These are phyloP conservation scores for Amanita molliuscula DNA, from an alignment of 768 basidiomycete genomes.

Conservation along the genomic window DNA sequence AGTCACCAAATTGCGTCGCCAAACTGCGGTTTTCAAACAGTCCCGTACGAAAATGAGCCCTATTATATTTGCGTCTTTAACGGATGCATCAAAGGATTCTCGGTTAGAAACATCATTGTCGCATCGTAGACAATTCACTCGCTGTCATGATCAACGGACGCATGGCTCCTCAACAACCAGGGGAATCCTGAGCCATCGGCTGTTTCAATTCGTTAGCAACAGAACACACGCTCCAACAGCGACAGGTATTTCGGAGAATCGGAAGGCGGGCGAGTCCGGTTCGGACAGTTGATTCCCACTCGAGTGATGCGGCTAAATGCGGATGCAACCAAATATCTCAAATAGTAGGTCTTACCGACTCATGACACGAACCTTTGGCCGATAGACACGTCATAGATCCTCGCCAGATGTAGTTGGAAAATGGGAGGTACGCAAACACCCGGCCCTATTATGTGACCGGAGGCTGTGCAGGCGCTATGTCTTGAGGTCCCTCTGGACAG, in stretches of 20 bases:
- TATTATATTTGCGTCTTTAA: background rate
- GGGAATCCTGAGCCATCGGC: background rate
- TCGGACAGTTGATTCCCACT: background rate
- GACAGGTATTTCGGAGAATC: background rate
- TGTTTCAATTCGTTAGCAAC: background rate
- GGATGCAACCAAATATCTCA: no score
- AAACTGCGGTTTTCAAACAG: background rate
- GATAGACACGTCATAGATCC: background rate
- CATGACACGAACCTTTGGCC: background rate
- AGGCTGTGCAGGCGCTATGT: background rate
- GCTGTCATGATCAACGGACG: background rate
- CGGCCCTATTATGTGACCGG: background rate
- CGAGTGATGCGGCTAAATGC: background rate
- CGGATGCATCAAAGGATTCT: background rate
- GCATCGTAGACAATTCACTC: background rate
- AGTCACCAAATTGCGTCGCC: no score
- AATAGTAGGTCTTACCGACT: background rate
- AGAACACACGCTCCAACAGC: background rate
- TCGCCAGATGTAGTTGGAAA: background rate
- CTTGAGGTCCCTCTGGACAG: background rate
- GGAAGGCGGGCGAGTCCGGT: background rate
- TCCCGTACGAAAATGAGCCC: background rate
- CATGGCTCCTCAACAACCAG: background rate
- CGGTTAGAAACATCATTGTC: no score
- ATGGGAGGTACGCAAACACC: background rate